Percentiles rank a stretch among this genome's conserved stretches.
Evolutionary conservation across 2,329 filamentous ascomycete genomes (phyloP).

Genomic region (Hypomyces rosellus): DNA sequence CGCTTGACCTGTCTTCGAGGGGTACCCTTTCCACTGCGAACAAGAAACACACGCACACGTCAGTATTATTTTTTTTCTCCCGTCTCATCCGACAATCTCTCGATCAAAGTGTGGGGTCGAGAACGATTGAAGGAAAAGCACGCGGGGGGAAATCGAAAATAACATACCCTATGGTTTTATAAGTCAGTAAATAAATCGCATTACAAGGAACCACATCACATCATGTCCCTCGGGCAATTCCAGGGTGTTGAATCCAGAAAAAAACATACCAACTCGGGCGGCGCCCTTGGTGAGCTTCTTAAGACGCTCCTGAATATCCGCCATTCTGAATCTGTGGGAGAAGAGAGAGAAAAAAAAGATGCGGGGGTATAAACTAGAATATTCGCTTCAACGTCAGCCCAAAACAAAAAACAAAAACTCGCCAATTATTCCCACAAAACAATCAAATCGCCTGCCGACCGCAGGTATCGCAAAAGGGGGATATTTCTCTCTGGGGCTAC

Average conservation of each 20-base stretch:
- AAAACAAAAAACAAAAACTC: too few species aligned
- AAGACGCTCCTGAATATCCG: conserved; percentile 52
- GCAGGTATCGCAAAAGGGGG: not conserved
- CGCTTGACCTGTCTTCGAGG: conserved; percentile 98
- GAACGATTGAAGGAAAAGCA: not conserved
- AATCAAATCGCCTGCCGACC: not conserved
- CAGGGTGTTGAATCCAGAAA: conserved; percentile 18
- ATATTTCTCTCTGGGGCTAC: not conserved
- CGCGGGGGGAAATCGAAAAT: not conserved
- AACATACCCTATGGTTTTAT: too few species aligned
- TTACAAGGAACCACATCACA: too few species aligned
- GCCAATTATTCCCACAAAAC: not conserved
- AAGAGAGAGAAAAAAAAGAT: conserved; percentile 21
- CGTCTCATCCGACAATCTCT: conserved; percentile 13
- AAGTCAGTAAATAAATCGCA: too few species aligned
- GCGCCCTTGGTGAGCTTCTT: conserved; percentile 50
- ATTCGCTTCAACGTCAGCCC: not conserved
- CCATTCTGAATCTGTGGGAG: conserved; percentile 38
- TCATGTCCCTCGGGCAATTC: not conserved
- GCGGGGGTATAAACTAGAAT: conserved; percentile 11
- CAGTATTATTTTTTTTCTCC: too few species aligned
- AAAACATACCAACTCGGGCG: conserved; percentile 60
- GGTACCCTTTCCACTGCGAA: conserved; percentile 82
- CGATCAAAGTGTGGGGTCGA: not conserved
- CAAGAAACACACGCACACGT: conserved; percentile 4